These are phyloP conservation scores for Cornus florida DNA, from an alignment of 148 eudicot species.

Conservation along the genomic window DNA sequence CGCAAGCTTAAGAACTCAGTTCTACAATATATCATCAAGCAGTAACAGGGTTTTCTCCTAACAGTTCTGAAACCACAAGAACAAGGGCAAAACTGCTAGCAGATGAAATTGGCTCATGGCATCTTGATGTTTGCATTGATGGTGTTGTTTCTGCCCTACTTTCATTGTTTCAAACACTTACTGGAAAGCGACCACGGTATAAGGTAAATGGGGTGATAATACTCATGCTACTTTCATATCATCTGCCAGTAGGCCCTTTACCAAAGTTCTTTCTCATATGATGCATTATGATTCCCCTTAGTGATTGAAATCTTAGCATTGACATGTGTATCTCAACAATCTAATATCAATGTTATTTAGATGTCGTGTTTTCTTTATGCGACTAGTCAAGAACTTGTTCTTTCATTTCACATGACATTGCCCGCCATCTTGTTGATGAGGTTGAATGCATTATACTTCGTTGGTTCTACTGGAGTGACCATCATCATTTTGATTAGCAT, in stretches of 20 bases:
- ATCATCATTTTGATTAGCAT: background rate
- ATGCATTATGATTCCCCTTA: background rate
- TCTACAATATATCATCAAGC: background rate
- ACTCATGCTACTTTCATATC: background rate
- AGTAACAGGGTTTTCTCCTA: constrained; percentile 11
- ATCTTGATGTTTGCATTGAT: constrained; percentile 85
- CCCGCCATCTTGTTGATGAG: background rate
- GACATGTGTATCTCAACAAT: background rate
- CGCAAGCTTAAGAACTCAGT: background rate
- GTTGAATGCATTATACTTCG: background rate
- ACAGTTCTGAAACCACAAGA: constrained; percentile 83
- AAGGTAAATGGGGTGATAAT: constrained; percentile 47
- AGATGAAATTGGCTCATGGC: constrained; percentile 93
- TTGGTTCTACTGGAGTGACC: background rate
- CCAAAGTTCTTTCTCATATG: background rate
- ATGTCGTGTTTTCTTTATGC: background rate
- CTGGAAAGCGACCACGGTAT: constrained; percentile 87
- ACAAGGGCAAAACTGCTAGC: constrained; percentile 77
- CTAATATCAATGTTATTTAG: background rate
- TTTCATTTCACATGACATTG: background rate
- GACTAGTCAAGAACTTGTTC: background rate
- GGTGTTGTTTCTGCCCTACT: constrained; percentile 78
- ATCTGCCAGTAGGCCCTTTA: background rate
- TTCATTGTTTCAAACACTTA: constrained; percentile 74
- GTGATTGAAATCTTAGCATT: background rate